Evolutionary conservation across 192 early-diverging fungal genomes (phyloP), one percentile per base, ranked within the genome.

Genomic region (Jimgerdemannia lactiflua): DNA sequence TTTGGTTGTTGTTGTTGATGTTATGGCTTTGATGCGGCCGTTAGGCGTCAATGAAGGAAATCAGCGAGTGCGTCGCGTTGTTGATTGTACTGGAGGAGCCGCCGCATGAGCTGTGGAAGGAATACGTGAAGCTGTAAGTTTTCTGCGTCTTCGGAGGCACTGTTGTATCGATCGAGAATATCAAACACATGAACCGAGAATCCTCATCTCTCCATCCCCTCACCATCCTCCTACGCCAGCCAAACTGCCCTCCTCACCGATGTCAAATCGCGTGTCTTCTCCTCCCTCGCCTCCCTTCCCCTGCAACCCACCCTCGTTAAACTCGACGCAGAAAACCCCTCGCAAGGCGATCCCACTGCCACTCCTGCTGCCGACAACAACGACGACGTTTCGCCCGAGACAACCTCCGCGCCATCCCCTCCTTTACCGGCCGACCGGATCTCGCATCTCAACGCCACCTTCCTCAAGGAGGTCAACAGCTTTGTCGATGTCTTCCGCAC

Each of bases 31-130:
- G 29, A 29, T 29, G 29, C 29, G 29, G 29, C 29, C 29, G 29
- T 59, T 65, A 86, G 86, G 76, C 83, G 29, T 78, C 84, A 19
- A 43, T 86, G 17, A 42, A 74, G 9, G 82, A 89, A 8, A 87
- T 91, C 29, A 78, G 79, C 10, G 90, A 92, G 20, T 78, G 76
- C 64, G 84, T 88, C 0, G 79, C 81, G 9, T 63, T 89, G 14
- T 73, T 89, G 11, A 74, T 88, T 7, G 71, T 79, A 20, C 68
- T 86, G 3, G 80, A 86, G 66, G 85, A 88, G 69, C 82, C 83
- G 42, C 70, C 79, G 19, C 70, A 74, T 41, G 64, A 76, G 6
- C 67, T 88, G 68, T 82, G 79, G 77, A 78, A 78, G 65, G 72
- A 85, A 70, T 86, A 87, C 67, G 59, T 87, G 65, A 69, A 82